A percentile compares a stretch with the other conserved stretches of the same genome.
These are phyloP conservation scores for Metschnikowia gruessii DNA, from an alignment of 805 yeast species.

Conservation along the genomic window DNA sequence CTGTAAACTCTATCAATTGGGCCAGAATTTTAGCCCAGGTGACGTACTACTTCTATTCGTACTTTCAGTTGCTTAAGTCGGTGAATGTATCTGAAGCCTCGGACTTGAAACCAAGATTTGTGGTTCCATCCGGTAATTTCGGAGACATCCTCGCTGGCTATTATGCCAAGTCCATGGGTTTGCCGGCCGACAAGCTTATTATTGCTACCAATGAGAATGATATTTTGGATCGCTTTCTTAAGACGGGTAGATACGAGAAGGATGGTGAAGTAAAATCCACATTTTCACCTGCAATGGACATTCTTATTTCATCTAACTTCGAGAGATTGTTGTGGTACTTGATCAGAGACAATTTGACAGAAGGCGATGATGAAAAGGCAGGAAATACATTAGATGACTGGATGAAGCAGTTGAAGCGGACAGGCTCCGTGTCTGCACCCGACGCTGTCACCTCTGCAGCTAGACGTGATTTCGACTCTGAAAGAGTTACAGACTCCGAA, in stretches of 20 bases:
- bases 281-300: conserved; percentile 98
- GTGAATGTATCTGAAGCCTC: conserved; percentile 5
- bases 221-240: conserved; percentile 88
- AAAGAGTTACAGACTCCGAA: conserved; percentile 72
- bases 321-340: conserved; percentile 96
- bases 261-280: conserved; percentile 77
- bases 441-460: conserved; percentile 64
- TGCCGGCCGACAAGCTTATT: conserved; percentile 80
- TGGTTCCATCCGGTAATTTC: conserved; percentile 97
- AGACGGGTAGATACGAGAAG: conserved; percentile 82
- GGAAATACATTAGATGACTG: conserved; percentile 69
- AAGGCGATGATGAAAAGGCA: conserved; percentile 56
- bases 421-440: conserved; percentile 76
- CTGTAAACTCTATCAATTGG: conserved; percentile 98
- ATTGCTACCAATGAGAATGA: conserved; percentile 97
- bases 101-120: conserved; percentile 59
- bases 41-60: conserved; percentile 92
- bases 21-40: conserved; percentile 97
- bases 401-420: conserved; percentile 74
- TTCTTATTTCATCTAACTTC: conserved; percentile 89
- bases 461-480: conserved; percentile 66
- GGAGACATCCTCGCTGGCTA: conserved; percentile 98
- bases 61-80: conserved; percentile 62
- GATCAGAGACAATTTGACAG: conserved; percentile 66
- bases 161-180: conserved; percentile 92